A percentile compares a stretch with the other conserved stretches of the same genome.
These are phyloP conservation scores for Fraxinus dipetala DNA, from an alignment of 305 asterid genomes.

Conservation along the genomic window DNA sequence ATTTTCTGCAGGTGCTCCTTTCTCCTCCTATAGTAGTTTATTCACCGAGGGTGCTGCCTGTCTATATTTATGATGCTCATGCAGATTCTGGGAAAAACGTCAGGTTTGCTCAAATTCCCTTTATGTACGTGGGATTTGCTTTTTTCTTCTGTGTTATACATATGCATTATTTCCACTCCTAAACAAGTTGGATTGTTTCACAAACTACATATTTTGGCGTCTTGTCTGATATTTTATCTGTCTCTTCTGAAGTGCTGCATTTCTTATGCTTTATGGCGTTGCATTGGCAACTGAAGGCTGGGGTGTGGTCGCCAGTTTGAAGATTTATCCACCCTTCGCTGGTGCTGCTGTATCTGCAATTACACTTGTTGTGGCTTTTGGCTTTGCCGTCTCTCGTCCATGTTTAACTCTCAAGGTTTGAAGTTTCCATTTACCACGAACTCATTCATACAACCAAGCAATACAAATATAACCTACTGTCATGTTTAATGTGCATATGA, in stretches of 20 bases:
- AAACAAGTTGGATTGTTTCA: slow-evolving; percentile 8
- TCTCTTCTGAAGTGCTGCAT: slow-evolving; percentile 70
- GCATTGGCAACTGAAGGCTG: slow-evolving; percentile 98
- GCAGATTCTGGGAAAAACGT: slow-evolving; percentile 99
- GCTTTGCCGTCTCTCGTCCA: slow-evolving; percentile 98
- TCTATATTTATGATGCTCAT: slow-evolving; percentile 98
- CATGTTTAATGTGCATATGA: not conserved
- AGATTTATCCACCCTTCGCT: slow-evolving; percentile 96
- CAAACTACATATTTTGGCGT: slow-evolving; percentile 19
- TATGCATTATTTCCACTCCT: slow-evolving; percentile 1
- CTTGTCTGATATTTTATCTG: slow-evolving; percentile 23
- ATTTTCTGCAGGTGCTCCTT: slow-evolving; percentile 72
- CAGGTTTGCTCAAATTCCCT: slow-evolving; percentile 58
- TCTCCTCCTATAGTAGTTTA: slow-evolving; percentile 99
- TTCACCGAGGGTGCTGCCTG: slow-evolving; percentile 98
- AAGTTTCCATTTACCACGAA: slow-evolving; percentile 24
- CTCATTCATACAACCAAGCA: slow-evolving; percentile 11
- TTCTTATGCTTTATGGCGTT: slow-evolving; percentile 91
- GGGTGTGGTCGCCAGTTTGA: slow-evolving; percentile 99
- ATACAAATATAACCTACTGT: slow-evolving; percentile 1
- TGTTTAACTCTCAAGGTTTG: slow-evolving; percentile 97
- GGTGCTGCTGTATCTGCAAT: slow-evolving; percentile 99
- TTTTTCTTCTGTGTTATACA: slow-evolving; percentile 19
- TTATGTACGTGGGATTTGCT: slow-evolving; percentile 9
- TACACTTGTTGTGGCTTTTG: slow-evolving; percentile 96